Conservation (phyloP, 257 asterid genomes). For the Ophiorrhiza pumila region DNA sequence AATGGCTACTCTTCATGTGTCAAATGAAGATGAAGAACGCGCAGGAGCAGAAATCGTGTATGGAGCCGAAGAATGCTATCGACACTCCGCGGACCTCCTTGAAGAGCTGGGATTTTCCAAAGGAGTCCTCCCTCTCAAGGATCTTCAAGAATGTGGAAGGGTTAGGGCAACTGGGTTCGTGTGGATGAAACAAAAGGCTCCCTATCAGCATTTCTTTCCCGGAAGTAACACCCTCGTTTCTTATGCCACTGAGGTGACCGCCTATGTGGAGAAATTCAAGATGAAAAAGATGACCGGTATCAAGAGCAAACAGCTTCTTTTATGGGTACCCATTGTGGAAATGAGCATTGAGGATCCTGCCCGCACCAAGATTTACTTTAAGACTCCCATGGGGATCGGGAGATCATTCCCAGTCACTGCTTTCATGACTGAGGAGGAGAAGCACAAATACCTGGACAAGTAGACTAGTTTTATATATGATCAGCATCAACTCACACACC, state of each 20-base stretch:
- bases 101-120: conserved; percentile 75
- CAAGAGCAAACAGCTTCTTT: conserved; percentile 76
- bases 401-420: conserved; percentile 69
- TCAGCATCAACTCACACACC: too few species aligned
- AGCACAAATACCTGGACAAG: conserved; percentile 33
- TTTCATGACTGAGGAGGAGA: conserved; percentile 74
- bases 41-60: conserved; percentile 60
- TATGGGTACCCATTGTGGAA: conserved; percentile 93
- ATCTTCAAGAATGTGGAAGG: conserved; percentile 89
- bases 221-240: conserved; percentile 59
- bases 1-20: conserved; percentile 40
- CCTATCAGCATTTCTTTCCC: conserved; percentile 65
- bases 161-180: conserved; percentile 74
- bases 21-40: conserved; percentile 36
- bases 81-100: conserved; percentile 53
- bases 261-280: conserved; percentile 71
- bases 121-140: conserved; percentile 79
- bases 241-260: conserved; percentile 77
- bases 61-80: conserved; percentile 60
- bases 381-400: conserved; percentile 87
- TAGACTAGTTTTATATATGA: too few species aligned
- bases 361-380: conserved; percentile 59
- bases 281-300: conserved; percentile 94
- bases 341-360: conserved; percentile 64
- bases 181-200: conserved; percentile 93